Evolutionary conservation across 495 filamentous ascomycete genomes (phyloP).

Genomic region (Gamarada debralockiae): DNA sequence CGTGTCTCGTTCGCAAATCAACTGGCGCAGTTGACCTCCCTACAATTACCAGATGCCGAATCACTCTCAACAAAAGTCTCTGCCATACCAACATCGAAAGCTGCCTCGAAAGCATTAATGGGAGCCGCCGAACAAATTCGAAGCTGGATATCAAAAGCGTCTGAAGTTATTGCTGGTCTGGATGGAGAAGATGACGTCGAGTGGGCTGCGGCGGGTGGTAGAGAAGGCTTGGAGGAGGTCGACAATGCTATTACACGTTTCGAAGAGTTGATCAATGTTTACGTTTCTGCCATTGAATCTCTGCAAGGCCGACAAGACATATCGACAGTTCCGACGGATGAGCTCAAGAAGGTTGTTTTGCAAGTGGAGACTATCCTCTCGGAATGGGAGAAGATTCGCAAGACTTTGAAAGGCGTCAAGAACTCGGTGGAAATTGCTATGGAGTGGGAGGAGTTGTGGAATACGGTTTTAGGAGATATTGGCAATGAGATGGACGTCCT

Average conservation of each 20-base stretch:
- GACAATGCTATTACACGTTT: constrained; percentile 83
- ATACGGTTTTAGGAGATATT: constrained; percentile 88
- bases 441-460: constrained; percentile 99
- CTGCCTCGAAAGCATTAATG: constrained; percentile 71
- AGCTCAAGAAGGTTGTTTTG: constrained; percentile 64
- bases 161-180: constrained; percentile 76
- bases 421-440: constrained; percentile 91
- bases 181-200: constrained; percentile 95
- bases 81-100: constrained; percentile 73
- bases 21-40: constrained; percentile 78
- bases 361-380: constrained; percentile 83
- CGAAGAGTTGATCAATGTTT: constrained; percentile 82
- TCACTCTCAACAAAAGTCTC: constrained; percentile 76
- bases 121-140: constrained; percentile 85
- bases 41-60: constrained; percentile 78
- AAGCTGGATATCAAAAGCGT: constrained; percentile 87
- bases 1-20: constrained; percentile 88
- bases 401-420: constrained; percentile 71
- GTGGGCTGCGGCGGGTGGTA: constrained; percentile 90
- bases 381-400: constrained; percentile 81
- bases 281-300: constrained; percentile 85
- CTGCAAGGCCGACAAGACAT: constrained; percentile 81
- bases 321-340: constrained; percentile 57
- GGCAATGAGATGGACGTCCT: constrained; percentile 84
- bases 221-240: constrained; percentile 84